Evolutionary conservation across 192 early-diverging fungal genomes (phyloP).

Genomic region (Gigaspora rosea): DNA sequence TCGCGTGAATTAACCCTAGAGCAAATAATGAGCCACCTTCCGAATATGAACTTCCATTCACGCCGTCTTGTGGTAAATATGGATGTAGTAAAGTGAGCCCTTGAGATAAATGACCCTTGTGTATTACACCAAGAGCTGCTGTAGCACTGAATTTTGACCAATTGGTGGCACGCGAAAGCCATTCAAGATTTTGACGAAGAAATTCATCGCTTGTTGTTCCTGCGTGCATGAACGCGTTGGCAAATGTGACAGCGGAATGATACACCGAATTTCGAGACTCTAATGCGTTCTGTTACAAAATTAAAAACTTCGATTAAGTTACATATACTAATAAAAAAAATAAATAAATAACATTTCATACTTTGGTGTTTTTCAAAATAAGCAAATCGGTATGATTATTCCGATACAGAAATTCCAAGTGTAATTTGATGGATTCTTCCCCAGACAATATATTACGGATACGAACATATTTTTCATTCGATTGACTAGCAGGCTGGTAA

Average conservation of each 20-base stretch:
- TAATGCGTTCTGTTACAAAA: conserved; percentile 65
- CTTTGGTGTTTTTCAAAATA: conserved; percentile 93
- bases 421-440: conserved; percentile 85
- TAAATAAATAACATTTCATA: conserved; percentile 9
- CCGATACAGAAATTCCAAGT: conserved; percentile 93
- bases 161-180: conserved; percentile 95
- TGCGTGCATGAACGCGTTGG: conserved; percentile 98
- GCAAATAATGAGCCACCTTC: conserved; percentile 99
- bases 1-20: conserved; percentile 94
- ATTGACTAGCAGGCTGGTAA: background rate
- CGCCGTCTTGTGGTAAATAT: conserved; percentile 93
- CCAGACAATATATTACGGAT: conserved; percentile 86
- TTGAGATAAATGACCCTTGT: conserved; percentile 93
- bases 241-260: conserved; percentile 93
- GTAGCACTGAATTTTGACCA: conserved; percentile 99
- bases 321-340: background rate
- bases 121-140: conserved; percentile 96
- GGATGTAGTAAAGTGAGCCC: conserved; percentile 82
- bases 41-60: conserved; percentile 83
- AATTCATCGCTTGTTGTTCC: conserved; percentile 99
- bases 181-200: conserved; percentile 94
- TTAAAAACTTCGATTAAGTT: background rate
- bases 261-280: conserved; percentile 91
- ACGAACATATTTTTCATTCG: conserved; percentile 49
- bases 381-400: conserved; percentile 97